These are phyloP conservation scores for Diaporthe capsici DNA, from an alignment of 2,329 filamentous ascomycete genomes.

Conservation along the genomic window DNA sequence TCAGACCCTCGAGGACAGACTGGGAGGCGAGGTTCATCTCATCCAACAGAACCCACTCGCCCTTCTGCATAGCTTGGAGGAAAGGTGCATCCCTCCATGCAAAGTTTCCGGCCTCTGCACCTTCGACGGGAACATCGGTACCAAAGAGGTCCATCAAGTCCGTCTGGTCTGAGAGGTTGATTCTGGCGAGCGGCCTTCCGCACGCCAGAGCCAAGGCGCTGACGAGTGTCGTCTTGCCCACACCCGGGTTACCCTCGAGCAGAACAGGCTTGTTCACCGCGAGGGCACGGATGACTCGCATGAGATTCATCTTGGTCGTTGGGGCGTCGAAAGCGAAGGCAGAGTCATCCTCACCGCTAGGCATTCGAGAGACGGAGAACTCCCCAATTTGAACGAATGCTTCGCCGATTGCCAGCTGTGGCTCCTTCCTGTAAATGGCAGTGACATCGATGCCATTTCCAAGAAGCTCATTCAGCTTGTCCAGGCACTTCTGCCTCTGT, in stretches of 20 bases:
- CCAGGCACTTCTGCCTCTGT: slow-evolving; percentile 81
- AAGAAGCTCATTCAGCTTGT: slow-evolving; percentile 78
- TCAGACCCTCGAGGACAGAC: slow-evolving; percentile 94
- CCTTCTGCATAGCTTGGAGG: slow-evolving; percentile 94
- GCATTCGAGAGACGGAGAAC: slow-evolving; percentile 75
- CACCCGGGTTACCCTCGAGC: slow-evolving; percentile 96
- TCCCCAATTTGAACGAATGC: slow-evolving; percentile 76
- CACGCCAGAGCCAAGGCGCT: slow-evolving; percentile 85
- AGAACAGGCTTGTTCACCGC: slow-evolving; percentile 93
- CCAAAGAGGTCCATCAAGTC: slow-evolving; percentile 98
- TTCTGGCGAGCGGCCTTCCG: slow-evolving; percentile 87
- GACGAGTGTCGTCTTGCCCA: slow-evolving; percentile 96
- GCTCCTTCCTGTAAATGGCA: slow-evolving; percentile 74
- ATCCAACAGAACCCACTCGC: slow-evolving; percentile 96
- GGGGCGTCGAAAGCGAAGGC: slow-evolving; percentile 88
- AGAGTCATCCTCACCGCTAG: slow-evolving; percentile 64
- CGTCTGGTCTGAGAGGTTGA: slow-evolving; percentile 98
- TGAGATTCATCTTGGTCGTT: slow-evolving; percentile 90
- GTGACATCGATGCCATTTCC: slow-evolving; percentile 72
- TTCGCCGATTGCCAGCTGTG: slow-evolving; percentile 69
- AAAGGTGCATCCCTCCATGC: slow-evolving; percentile 97
- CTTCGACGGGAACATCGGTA: slow-evolving; percentile 94
- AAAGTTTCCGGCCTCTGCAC: slow-evolving; percentile 90
- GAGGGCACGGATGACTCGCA: slow-evolving; percentile 90
- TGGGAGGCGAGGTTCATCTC: slow-evolving; percentile 99